These are phyloP conservation scores for Claviceps africana DNA, from an alignment of 2,329 filamentous ascomycete genomes.

Conservation along the genomic window DNA sequence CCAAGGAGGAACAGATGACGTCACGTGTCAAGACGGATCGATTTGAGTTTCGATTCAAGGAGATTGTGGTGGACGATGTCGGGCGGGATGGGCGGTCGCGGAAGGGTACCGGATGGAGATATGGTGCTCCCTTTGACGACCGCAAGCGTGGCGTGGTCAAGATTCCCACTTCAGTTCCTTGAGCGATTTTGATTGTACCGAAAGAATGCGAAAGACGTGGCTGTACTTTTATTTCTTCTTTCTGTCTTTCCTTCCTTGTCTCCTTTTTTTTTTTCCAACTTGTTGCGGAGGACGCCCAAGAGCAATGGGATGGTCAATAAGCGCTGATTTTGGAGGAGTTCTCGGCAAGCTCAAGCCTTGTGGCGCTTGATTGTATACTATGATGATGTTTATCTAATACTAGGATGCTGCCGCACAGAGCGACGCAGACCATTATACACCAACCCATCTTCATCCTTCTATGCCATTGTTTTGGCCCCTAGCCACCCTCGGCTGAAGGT, in stretches of 20 bases:
- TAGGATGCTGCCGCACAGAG: background rate
- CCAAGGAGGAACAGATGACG: slow-evolving; percentile 25
- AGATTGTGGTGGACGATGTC: slow-evolving; percentile 42
- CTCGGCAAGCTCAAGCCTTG: background rate
- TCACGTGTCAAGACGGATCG: slow-evolving; percentile 34
- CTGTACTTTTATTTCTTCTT: no score
- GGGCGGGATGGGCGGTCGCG: slow-evolving; percentile 38
- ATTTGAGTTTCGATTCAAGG: slow-evolving; percentile 49
- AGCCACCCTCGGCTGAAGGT: no score
- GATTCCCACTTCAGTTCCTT: slow-evolving; percentile 51
- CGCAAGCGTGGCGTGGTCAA: slow-evolving; percentile 50
- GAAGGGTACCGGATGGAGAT: slow-evolving; percentile 44
- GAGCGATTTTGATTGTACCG: slow-evolving; percentile 10
- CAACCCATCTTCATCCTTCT: background rate
- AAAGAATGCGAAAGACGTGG: no score
- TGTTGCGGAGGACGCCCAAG: background rate
- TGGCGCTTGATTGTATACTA: slow-evolving; percentile 1
- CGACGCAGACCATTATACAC: background rate
- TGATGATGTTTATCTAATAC: background rate
- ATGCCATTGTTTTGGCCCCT: no score
- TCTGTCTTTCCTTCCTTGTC: background rate
- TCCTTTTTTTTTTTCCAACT: background rate
- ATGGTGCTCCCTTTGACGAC: slow-evolving; percentile 49
- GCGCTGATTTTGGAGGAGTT: background rate
- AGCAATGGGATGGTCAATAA: background rate